Evolutionary conservation across 805 yeast species (phyloP), one percentile per base, ranked within the genome.

Genomic region (Sugiyamaella floridensis): DNA sequence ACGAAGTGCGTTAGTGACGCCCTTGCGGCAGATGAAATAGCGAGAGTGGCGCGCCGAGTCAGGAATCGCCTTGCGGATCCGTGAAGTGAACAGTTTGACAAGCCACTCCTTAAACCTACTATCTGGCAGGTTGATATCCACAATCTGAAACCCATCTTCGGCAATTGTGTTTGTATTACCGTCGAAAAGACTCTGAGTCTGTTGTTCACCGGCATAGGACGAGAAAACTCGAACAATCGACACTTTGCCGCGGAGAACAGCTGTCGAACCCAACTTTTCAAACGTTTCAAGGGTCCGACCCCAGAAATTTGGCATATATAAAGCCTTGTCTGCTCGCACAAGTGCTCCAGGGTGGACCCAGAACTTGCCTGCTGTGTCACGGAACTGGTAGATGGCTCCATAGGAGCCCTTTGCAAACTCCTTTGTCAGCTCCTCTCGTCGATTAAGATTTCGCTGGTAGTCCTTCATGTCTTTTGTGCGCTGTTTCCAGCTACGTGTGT

Each of bases 331-430:
- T 11, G 74, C 70, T 55, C 78, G 79, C 78, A 92, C 90, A 60
- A 79, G 84, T 1, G 89, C 79, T n/a, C 78, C 74, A 0, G 98
- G 98, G 0, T 96, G 79, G 15, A 77, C 72, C 71, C 89, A 93
- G 57, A 90, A 75, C 69, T 89, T 89, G 20, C 98, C 99, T 40
- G 82, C 78, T 2, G 92, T 86, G 60, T 83, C 84, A 47, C 83
- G 73, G 63, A 80, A 83, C 2, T 78, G 75, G 61, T 79, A 79
- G 63, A 83, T 74, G 54, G 83, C 85, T 57, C 80, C 77, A 76
- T 82, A 76, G n/a, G 86, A 83, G 26, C 87, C 81, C 58, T 78
- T 79, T 22, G 83, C 77, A 58, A 84, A 75, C 68, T 85, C 89
- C 29, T 58, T 72, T 59, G 82, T 83, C 56, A 85, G 67, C 54